These are phyloP conservation scores for Penicillium sp. DNA, from an alignment of 2,329 filamentous ascomycete species.

Conservation along the genomic window DNA sequence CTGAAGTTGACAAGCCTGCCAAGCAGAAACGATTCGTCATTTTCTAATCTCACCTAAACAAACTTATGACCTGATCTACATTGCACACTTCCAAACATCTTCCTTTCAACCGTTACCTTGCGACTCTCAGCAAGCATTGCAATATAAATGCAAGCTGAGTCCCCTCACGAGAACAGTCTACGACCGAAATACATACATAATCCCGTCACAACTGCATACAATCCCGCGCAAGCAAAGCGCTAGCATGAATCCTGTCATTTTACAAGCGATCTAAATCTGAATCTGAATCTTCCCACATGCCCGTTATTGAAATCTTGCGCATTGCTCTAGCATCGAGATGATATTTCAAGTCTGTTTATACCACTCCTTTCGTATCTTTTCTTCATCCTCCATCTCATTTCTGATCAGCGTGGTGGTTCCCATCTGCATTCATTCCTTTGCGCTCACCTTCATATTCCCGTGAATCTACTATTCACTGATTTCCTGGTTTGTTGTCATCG, in stretches of 20 bases:
- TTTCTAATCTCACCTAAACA: slow-evolving; percentile 11
- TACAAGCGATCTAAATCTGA: neutral
- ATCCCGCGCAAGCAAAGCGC: neutral
- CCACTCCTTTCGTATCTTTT: neutral
- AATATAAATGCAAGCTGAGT: neutral
- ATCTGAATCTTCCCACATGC: neutral
- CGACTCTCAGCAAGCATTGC: neutral
- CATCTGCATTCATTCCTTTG: neutral
- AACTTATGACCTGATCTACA: neutral
- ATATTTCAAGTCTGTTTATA: neutral
- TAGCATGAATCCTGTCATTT: neutral
- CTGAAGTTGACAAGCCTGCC: slow-evolving; percentile 12
- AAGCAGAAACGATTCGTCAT: slow-evolving; percentile 29
- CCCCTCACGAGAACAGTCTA: neutral
- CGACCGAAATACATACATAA: slow-evolving; percentile 6
- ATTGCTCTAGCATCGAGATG: neutral
- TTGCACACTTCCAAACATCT: neutral
- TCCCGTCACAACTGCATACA: neutral
- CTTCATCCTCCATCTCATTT: neutral
- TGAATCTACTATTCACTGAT: neutral
- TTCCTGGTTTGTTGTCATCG: neutral
- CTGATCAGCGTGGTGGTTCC: neutral
- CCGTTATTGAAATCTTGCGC: neutral
- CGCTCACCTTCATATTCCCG: neutral
- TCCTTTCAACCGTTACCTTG: neutral